Evolutionary conservation across 495 filamentous ascomycete genomes (phyloP), one percentile per base, ranked within the genome.

Genomic region (Pyronema domesticum): DNA sequence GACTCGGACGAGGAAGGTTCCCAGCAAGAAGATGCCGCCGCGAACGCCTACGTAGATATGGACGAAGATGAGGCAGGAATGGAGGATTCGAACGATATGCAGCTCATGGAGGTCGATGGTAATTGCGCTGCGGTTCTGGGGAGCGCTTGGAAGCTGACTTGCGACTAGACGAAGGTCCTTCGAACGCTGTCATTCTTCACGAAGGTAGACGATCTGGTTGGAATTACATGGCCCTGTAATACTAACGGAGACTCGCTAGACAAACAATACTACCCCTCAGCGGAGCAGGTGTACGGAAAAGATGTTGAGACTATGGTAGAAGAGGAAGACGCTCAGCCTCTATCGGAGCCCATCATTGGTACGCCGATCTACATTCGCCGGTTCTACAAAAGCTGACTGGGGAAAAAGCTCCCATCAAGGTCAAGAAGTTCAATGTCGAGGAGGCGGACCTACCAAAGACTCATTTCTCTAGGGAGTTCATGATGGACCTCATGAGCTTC

Each of bases 261-360:
- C 71, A 96, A 98, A 68, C 91, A 96, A 71, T 98, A 98, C 65
- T 98, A 98, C 64, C 93, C 91, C 14, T 94, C 86, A 23, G 93
- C 91, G 33, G 81, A 88, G 59, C 89, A 96, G 63, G 81, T 95
- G 13, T 98, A 95, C 67, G 91, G 93, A 30, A 76, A 80, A 54
- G 89, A 85, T 67, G 91, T 98, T 55, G 91, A 98, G 72, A 88
- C 88, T 15, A 68, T 95, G 70, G 93, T 98, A 10, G 85, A 96
- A 60, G 93, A 98, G 66, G 91, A 96, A 70, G 91, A 98, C 77
- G 81, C 88, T 54, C 91, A 98, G 64, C 82, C 87, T 42, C 74
- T 98, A 19, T 80, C 83, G 5, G 80, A 95, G 61, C 91, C 91
- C 10, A 95, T 98, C 52, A 85, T 98, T 55, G 63, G 63, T 65